Percentiles rank a stretch among this genome's conserved stretches.
phyloP scores from a whole-genome alignment of 768 basidiomycete genomes.

The Kwoniella shandongensis region DNA sequence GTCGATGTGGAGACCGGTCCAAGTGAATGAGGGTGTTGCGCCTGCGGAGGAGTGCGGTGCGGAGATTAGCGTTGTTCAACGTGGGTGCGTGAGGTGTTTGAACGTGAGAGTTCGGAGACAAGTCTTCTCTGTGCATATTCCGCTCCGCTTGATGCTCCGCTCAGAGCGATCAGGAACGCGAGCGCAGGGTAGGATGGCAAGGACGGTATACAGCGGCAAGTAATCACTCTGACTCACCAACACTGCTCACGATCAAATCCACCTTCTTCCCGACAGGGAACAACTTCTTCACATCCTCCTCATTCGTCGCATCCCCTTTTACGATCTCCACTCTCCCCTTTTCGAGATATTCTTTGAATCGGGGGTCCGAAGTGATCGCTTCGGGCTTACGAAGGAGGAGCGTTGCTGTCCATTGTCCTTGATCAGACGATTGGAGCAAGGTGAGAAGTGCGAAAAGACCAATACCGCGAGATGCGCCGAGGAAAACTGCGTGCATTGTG shows the following conservation, averaged over 20 bases:
- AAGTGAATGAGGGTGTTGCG: slow-evolving; percentile 12
- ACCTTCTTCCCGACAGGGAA: slow-evolving; percentile 20
- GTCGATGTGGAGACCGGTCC: slow-evolving; percentile 22
- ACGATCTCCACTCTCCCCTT: slow-evolving; percentile 14
- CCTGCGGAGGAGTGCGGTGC: slow-evolving; percentile 7
- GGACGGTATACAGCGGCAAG: no score
- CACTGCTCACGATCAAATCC: slow-evolving; percentile 25
- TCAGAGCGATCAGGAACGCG: no score
- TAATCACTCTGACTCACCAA: slow-evolving; percentile 36
- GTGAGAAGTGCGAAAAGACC: slow-evolving; percentile 12
- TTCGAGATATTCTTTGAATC: slow-evolving; percentile 12
- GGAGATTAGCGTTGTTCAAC: no score
- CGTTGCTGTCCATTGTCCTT: slow-evolving; percentile 5
- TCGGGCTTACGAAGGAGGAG: slow-evolving; percentile 28
- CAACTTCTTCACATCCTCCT: slow-evolving; percentile 15
- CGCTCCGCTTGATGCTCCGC: no score
- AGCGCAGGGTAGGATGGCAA: not conserved
- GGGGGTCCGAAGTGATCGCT: slow-evolving; percentile 6
- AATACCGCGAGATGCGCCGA: slow-evolving; percentile 27
- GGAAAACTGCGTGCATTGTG: slow-evolving; percentile 20
- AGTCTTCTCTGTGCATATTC: no score
- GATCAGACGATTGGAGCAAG: slow-evolving; percentile 4
- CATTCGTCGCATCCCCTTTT: slow-evolving; percentile 25
- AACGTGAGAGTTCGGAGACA: no score
- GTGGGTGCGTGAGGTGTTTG: no score